Evolutionary conservation across 1,284 basidiomycete genomes (phyloP), one percentile per base, ranked within the genome.

Genomic region (Pseudozyma pruni): DNA sequence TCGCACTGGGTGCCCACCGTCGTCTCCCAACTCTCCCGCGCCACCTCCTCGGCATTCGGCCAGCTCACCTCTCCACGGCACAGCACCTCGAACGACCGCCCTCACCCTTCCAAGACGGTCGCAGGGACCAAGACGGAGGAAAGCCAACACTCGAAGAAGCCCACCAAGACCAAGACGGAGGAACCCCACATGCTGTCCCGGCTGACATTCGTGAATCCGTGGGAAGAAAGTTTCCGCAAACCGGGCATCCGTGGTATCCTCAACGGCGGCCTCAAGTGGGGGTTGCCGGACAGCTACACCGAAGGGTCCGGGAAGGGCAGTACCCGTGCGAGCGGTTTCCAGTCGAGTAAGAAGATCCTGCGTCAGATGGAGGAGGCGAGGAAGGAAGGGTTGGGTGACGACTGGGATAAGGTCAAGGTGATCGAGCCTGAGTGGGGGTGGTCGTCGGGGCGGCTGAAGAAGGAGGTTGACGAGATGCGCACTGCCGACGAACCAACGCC

Each of bases 261-360:
- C n/a, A 37, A 39, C n/a, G 72, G 74, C 16, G 73, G 73, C 1
- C 48, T 76, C n/a, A 66, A 73, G 41, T 77, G 75, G 75, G 75
- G 75, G 31, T 34, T 77, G n/a, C 75, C 75, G 1, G 58, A 61
- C 23, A 75, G 61, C 41, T 75, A 77, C 32, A 49, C 40, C 5
- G 73, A 77, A 42, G 74, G 74, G 6, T 57, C 52, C 1, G 58
- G 61, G 0, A 44, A 51, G 31, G 38, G 37, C 0, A n/a, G 25
- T 11, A 47, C 50, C 11, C 39, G 53, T 4, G 37, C 58, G n/a
- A 46, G 49, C 27, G 58, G 56, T 25, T 61, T 54, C 51, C 47
- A 58, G 39, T 59, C 53, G 20, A 42, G 42, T 20, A 60, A 49
- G 33, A 68, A 62, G 47, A 52, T 63, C 11, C 27, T 40, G 17